These are phyloP conservation scores for Globisporangium megalacanthum DNA, from an alignment of 352 stramenopile species.

Conservation along the genomic window DNA sequence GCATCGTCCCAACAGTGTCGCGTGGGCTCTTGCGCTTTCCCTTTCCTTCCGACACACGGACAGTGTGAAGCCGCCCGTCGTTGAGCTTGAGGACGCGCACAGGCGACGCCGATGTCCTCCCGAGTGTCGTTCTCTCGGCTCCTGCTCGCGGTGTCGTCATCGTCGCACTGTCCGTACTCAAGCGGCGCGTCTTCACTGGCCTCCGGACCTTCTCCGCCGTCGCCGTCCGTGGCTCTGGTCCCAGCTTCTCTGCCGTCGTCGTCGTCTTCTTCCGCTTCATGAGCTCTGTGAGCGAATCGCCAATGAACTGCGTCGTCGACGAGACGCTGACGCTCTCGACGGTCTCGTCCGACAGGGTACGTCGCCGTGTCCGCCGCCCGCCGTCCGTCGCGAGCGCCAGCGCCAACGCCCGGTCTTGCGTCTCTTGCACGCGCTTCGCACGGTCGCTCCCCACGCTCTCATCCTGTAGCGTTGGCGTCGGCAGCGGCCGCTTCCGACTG, in stretches of 20 bases:
- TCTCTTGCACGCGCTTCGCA: neutral
- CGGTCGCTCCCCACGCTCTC: neutral
- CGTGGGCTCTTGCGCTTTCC: neutral
- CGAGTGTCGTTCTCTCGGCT: neutral
- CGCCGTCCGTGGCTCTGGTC: neutral
- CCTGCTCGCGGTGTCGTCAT: neutral
- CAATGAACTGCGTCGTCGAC: neutral
- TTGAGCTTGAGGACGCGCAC: neutral
- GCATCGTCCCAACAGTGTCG: neutral
- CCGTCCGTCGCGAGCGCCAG: neutral
- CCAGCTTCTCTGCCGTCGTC: neutral
- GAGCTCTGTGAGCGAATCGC: neutral
- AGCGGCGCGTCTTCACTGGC: neutral
- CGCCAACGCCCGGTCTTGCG: neutral
- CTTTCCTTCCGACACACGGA: neutral
- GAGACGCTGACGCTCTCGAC: neutral
- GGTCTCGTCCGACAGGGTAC: conserved; percentile 1
- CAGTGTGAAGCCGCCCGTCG: neutral
- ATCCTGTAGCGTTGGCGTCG: neutral
- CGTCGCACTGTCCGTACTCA: neutral
- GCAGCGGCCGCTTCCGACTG: conserved; percentile 13
- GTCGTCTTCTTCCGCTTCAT: neutral
- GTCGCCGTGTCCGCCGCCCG: neutral
- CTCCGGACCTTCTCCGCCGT: neutral
- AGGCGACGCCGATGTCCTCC: neutral